phyloP scores from a whole-genome alignment of 805 yeast species.

The Candida anglica region DNA sequence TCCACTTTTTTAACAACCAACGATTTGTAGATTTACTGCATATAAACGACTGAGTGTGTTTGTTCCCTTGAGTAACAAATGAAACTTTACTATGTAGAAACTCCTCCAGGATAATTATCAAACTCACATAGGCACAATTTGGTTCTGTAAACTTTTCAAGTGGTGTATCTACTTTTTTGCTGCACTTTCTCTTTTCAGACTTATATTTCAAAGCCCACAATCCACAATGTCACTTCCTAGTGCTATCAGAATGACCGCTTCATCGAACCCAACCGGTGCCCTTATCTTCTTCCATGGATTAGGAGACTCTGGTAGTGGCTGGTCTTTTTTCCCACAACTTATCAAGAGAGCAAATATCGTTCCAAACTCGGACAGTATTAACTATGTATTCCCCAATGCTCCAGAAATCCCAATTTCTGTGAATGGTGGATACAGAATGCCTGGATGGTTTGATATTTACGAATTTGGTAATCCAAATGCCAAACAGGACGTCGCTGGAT shows the following conservation, averaged over 20 bases:
- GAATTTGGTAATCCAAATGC: slow-evolving; percentile 47
- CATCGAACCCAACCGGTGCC: slow-evolving; percentile 38
- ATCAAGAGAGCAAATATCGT: slow-evolving; percentile 42
- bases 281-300: slow-evolving; percentile 83
- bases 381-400: slow-evolving; percentile 89
- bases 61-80: no score
- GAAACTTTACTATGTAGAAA: no score
- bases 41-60: no score
- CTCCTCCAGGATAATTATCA: no score
- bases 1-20: no score
- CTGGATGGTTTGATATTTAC: slow-evolving; percentile 84
- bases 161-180: no score
- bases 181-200: not conserved
- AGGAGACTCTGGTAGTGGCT: slow-evolving; percentile 89
- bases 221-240: slow-evolving; percentile 5
- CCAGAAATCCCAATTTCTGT: slow-evolving; percentile 67
- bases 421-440: slow-evolving; percentile 63
- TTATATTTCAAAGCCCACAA: not conserved
- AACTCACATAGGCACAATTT: no score
- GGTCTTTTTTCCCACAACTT: slow-evolving; percentile 76
- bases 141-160: no score
- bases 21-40: no score
- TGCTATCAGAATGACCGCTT: slow-evolving; percentile 26
- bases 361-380: slow-evolving; percentile 45
- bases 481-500: slow-evolving; percentile 52